A percentile compares a stretch with the other conserved stretches of the same genome.
Evolutionary conservation across 768 basidiomycete species (phyloP).

Genomic region (Pleurotus giganteus): DNA sequence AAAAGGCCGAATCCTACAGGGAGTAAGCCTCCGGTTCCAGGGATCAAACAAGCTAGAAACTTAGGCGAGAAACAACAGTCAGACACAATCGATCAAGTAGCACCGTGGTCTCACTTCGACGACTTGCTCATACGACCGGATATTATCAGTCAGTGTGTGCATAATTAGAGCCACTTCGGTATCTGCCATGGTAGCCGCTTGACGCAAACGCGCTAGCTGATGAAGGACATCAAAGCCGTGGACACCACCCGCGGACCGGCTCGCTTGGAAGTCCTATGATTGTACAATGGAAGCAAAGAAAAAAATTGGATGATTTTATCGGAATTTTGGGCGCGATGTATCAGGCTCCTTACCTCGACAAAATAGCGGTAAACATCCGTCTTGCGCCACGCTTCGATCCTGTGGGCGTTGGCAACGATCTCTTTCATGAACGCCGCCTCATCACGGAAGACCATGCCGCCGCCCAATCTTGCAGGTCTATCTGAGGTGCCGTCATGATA

Average conservation of each 20-base stretch:
- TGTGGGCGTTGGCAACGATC: conserved; percentile 48
- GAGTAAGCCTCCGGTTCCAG: conserved; percentile 78
- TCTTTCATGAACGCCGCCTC: conserved; percentile 49
- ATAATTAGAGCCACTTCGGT: conserved; percentile 59
- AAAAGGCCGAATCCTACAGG: conserved; percentile 88
- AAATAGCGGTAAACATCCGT: conserved; percentile 57
- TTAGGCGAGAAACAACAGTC: conserved; percentile 36
- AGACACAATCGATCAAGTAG: background rate
- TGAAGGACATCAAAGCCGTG: conserved; percentile 60
- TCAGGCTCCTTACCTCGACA: conserved; percentile 37
- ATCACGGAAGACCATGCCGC: conserved; percentile 57
- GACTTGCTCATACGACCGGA: conserved; percentile 65
- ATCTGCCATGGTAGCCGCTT: conserved; percentile 49
- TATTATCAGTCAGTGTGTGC: conserved; percentile 45
- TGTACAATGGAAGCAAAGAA: background rate
- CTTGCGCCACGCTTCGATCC: conserved; percentile 72
- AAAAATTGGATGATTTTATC: conserved; percentile 1
- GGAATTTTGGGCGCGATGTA: background rate
- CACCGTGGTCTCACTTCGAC: conserved; percentile 65
- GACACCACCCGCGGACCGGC: conserved; percentile 37
- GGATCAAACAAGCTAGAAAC: conserved; percentile 75
- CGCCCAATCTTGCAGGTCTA: conserved; percentile 41
- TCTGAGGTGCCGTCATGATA: conserved; percentile 30
- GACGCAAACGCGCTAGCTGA: conserved; percentile 60
- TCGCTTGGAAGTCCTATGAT: conserved; percentile 46